phyloP scores from a whole-genome alignment of 2,329 filamentous ascomycete genomes.

The Aspergillus sp. region DNA sequence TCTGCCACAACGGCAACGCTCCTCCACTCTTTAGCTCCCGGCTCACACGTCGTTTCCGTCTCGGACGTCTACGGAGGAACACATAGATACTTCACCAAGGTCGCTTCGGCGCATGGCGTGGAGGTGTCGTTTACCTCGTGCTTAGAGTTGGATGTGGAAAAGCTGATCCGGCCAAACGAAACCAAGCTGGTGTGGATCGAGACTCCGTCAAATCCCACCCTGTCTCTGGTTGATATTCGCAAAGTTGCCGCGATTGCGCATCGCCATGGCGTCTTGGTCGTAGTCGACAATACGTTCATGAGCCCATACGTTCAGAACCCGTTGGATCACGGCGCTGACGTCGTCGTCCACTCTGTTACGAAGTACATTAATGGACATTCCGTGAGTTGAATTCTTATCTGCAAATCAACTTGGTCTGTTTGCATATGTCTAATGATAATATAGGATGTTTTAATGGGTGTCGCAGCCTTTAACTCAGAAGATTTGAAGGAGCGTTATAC shows the following conservation, averaged over 20 bases:
- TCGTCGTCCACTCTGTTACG: conserved; percentile 94
- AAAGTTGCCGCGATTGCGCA: conserved; percentile 82
- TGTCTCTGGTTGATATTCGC: conserved; percentile 88
- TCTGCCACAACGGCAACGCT: conserved; percentile 92
- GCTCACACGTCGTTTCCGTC: conserved; percentile 92
- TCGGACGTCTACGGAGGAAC: conserved; percentile 98
- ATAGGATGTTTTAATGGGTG: conserved; percentile 92
- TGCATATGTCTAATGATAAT: conserved; percentile 9
- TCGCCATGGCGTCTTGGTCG: conserved; percentile 83
- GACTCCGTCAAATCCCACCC: conserved; percentile 88
- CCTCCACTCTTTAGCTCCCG: conserved; percentile 85
- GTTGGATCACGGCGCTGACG: conserved; percentile 89
- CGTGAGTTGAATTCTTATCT: conserved; percentile 28
- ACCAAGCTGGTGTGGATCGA: conserved; percentile 98
- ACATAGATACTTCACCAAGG: conserved; percentile 98
- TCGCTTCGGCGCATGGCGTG: conserved; percentile 90
- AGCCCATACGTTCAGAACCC: conserved; percentile 97
- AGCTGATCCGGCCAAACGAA: conserved; percentile 75
- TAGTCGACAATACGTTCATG: conserved; percentile 99
- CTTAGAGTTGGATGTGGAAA: conserved; percentile 83
- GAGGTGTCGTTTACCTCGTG: conserved; percentile 90
- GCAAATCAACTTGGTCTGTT: not conserved
- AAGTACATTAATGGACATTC: conserved; percentile 99
- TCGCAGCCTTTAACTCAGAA: conserved; percentile 89
- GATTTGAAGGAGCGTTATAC: conserved; percentile 72